These are phyloP conservation scores for Silene conica DNA, from an alignment of 148 eudicot species.

Conservation along the genomic window DNA sequence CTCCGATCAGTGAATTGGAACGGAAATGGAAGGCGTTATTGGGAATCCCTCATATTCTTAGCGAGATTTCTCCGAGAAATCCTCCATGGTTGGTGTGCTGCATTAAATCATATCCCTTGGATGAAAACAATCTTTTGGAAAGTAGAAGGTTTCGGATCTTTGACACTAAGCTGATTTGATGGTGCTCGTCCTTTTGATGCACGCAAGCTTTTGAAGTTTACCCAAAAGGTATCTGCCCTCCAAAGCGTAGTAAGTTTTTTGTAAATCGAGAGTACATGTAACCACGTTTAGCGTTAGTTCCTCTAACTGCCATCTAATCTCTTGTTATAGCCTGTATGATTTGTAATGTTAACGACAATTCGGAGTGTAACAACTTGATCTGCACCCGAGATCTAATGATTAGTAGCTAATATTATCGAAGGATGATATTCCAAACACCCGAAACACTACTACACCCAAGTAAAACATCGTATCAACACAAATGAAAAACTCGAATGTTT, in stretches of 20 bases:
- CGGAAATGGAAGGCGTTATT: slow-evolving; percentile 54
- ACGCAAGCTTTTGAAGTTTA: neutral
- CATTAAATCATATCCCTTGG: slow-evolving; percentile 65
- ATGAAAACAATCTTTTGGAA: slow-evolving; percentile 45
- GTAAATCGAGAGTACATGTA: neutral
- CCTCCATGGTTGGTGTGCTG: slow-evolving; percentile 88
- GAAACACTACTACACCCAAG: no score
- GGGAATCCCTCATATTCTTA: slow-evolving; percentile 37
- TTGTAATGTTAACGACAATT: no score
- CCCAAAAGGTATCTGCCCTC: neutral
- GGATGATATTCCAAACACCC: no score
- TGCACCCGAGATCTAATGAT: no score
- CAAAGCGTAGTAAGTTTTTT: neutral
- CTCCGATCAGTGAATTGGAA: slow-evolving; percentile 32
- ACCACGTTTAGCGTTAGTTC: neutral
- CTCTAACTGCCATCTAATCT: neutral
- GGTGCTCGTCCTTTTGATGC: neutral
- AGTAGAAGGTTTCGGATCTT: slow-evolving; percentile 62
- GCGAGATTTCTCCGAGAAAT: slow-evolving; percentile 41
- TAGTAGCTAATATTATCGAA: no score
- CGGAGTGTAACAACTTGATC: no score
- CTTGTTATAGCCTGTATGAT: neutral
- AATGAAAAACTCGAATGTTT: no score
- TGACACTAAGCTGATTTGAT: slow-evolving; percentile 38
- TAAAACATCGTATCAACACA: no score